Percentiles rank a stretch among this genome's conserved stretches.
Conservation (phyloP, 2,329 filamentous ascomycete genomes). For the Triangularia setosa region DNA sequence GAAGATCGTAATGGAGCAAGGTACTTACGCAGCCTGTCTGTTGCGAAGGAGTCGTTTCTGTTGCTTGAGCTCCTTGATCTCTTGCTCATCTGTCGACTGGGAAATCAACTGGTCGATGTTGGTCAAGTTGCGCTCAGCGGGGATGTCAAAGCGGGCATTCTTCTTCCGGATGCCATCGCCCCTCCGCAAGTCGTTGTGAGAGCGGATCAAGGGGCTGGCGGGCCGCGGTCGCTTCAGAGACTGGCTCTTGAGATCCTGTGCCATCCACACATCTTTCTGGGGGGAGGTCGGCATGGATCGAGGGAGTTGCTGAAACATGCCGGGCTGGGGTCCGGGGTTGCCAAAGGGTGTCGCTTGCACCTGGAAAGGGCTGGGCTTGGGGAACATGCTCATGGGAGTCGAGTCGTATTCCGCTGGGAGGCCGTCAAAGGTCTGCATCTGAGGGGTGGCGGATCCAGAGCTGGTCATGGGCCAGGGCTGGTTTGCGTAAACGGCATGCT, state of each 20-base stretch:
- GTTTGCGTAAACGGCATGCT: slow-evolving; percentile 38
- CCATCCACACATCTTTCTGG: slow-evolving; percentile 54
- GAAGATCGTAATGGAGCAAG: slow-evolving; percentile 7
- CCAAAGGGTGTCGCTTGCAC: slow-evolving; percentile 50
- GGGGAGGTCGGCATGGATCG: slow-evolving; percentile 52
- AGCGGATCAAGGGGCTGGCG: slow-evolving; percentile 65
- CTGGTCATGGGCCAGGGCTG: slow-evolving; percentile 61
- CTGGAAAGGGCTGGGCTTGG: slow-evolving; percentile 43
- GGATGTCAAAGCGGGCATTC: slow-evolving; percentile 97
- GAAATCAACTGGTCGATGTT: slow-evolving; percentile 94
- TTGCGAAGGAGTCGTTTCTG: slow-evolving; percentile 94
- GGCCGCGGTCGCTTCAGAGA: slow-evolving; percentile 60
- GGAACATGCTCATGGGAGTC: slow-evolving; percentile 48
- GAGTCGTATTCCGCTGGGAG: slow-evolving; percentile 53
- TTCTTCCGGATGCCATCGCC: slow-evolving; percentile 96
- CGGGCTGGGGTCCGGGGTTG: slow-evolving; percentile 43
- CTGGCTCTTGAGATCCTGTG: slow-evolving; percentile 45
- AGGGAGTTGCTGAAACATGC: slow-evolving; percentile 50
- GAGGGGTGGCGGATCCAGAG: slow-evolving; percentile 69
- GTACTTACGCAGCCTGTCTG: slow-evolving; percentile 87
- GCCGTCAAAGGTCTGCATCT: slow-evolving; percentile 64
- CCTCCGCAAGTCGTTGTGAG: slow-evolving; percentile 71
- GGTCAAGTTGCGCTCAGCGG: slow-evolving; percentile 83
- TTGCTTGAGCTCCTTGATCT: slow-evolving; percentile 97
- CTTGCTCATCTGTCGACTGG: slow-evolving; percentile 81